Conservation (phyloP, 2,329 filamentous ascomycete species). For the Trichothecium sympodiale region DNA sequence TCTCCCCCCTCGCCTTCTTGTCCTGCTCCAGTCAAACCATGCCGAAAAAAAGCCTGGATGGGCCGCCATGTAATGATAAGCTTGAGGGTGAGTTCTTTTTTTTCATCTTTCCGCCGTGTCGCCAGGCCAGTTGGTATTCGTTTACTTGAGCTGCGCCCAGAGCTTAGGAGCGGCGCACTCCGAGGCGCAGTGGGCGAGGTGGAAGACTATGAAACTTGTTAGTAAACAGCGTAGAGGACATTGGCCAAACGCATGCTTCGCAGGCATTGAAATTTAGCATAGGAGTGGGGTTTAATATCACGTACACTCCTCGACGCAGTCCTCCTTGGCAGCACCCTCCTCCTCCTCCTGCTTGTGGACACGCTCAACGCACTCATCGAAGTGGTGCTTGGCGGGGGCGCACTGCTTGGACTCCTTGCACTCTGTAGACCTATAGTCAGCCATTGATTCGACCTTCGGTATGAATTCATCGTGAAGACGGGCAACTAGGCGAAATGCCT, state of each 20-base stretch:
- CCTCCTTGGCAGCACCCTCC: conserved; percentile 68
- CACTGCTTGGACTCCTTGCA: conserved; percentile 83
- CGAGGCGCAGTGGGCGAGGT: conserved; percentile 90
- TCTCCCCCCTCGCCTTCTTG: no score
- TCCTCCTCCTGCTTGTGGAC: conserved; percentile 56
- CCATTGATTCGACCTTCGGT: background rate
- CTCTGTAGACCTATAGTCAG: conserved; percentile 41
- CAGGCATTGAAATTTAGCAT: background rate
- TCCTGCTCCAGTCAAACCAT: background rate
- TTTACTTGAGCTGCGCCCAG: conserved; percentile 85
- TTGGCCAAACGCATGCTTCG: background rate
- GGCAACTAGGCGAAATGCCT: background rate
- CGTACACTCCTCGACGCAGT: conserved; percentile 99
- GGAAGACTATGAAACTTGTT: conserved; percentile 64
- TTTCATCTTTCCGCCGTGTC: background rate
- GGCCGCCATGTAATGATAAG: background rate
- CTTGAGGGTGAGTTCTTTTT: background rate
- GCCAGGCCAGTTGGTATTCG: conserved; percentile 1
- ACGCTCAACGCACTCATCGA: conserved; percentile 93
- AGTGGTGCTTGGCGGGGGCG: conserved; percentile 89
- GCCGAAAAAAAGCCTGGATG: background rate
- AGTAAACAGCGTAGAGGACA: conserved; percentile 3
- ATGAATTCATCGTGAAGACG: conserved; percentile 1
- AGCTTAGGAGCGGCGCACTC: conserved; percentile 94
- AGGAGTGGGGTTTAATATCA: conserved; percentile 13